Base-by-base conservation (phyloP, 108 stramenopile genomes). In the Nannochloropsis gaditana region DNA sequence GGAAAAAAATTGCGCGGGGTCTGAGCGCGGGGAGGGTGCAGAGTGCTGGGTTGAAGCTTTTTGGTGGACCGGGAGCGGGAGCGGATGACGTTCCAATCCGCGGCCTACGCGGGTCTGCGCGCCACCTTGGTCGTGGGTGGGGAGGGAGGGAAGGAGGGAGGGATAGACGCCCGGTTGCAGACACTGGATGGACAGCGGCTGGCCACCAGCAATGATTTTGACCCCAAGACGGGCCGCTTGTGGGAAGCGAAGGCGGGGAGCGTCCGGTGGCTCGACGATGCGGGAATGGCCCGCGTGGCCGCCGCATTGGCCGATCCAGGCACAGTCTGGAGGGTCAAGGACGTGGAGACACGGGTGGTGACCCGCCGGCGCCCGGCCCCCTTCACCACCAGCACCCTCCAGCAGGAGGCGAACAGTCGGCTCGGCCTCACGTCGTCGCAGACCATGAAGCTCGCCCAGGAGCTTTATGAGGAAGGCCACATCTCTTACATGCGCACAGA, bases 401-500 rank as follows among this genome's bases (percentile, higher is more conserved):
- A 95, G 88, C 93, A 93, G 86, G 93, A 92, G 44, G 89, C 91
- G 42, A 94, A 91, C 84, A 80, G 88, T 21, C 91, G 90, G 44
- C 85, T 95, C 47, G 91, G 93, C 44, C 43, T 94, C 45, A 91
- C 92, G 11, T 90, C 91, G 11, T 83, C 90, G 50, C 80, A 89
- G 83, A 93, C 93, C 42, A 95, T 95, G 95, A 84, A 83, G 42
- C 79, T 88, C 44, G 95, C 95, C 17, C 95, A 95, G 88, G 87
- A 86, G 80, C 87, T 95, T 21, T 95, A 95, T 83, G 94, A 95
- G 81, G 84, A 87, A 73, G 95, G 95, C 10, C 92, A 86, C 50
- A 94, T 95, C 42, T 93, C 92, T 9, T 95, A 95, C 91, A 94
- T 95, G 94, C 83, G 95, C 50, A 95, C 95, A 17, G 95, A 95